These are phyloP conservation scores for Chenopodium suecicum DNA, from an alignment of 148 eudicot species.

Conservation along the genomic window DNA sequence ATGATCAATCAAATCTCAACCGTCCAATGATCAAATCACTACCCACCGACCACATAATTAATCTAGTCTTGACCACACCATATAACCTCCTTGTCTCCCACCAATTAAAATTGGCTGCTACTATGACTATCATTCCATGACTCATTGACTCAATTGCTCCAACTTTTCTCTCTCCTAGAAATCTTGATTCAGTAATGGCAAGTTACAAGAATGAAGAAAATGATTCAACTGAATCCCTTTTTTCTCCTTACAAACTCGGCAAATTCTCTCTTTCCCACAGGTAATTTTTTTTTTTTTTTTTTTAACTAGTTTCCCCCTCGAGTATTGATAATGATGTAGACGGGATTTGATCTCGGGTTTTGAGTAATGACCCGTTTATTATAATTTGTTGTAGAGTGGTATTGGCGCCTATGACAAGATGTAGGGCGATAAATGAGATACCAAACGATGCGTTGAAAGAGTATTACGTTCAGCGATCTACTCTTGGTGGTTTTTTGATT, in stretches of 20 bases:
- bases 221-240: conserved; percentile 39
- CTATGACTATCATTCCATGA: too few species aligned
- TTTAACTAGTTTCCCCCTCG: too few species aligned
- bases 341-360: too few species aligned
- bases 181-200: conserved; percentile 14
- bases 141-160: too few species aligned
- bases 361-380: too few species aligned
- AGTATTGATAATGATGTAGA: too few species aligned
- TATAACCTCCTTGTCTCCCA: not conserved
- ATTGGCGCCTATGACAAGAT: conserved; percentile 94
- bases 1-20: too few species aligned
- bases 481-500: conserved; percentile 80
- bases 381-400: conserved; percentile 54
- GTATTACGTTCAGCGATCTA: conserved; percentile 80
- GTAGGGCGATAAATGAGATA: conserved; percentile 72
- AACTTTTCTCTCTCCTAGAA: not conserved
- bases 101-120: not conserved
- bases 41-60: not conserved
- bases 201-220: conserved; percentile 11
- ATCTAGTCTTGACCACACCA: conserved; percentile 3
- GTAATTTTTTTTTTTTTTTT: conserved; percentile 14
- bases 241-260: conserved; percentile 77
- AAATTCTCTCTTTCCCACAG: conserved; percentile 83
- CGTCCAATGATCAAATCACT: not conserved
- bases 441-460: conserved; percentile 58